These are phyloP conservation scores for Chlamydomonas sp. DNA, from an alignment of 139 green algal species.

Conservation along the genomic window DNA sequence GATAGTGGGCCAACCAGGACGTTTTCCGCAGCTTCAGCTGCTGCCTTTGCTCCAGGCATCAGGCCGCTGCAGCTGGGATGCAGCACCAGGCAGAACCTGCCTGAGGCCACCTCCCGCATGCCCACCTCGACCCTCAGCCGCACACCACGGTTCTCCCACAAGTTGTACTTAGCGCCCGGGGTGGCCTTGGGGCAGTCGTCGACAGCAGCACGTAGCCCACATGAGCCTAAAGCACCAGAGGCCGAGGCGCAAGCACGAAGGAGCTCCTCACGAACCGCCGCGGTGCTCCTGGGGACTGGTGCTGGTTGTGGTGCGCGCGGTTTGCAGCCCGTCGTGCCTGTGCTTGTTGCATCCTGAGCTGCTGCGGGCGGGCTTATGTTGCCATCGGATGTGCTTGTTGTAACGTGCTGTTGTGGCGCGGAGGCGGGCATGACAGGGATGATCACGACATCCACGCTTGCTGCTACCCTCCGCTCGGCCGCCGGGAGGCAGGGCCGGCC, in stretches of 20 bases:
- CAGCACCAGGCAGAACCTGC: slow-evolving; percentile 5
- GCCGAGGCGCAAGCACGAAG: background rate
- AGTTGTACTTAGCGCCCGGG: slow-evolving; percentile 29
- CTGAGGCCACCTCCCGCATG: background rate
- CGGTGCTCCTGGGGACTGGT: background rate
- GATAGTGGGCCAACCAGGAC: too few species aligned
- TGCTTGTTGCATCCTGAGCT: background rate
- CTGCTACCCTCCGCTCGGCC: background rate
- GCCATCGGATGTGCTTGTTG: too few species aligned
- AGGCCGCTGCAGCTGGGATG: slow-evolving; percentile 6
- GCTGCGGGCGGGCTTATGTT: background rate
- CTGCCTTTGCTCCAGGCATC: background rate
- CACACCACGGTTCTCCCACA: slow-evolving; percentile 31
- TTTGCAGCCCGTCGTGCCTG: background rate
- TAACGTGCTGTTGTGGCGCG: background rate
- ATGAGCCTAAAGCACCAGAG: background rate
- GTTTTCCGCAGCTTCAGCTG: background rate
- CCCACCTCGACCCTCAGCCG: slow-evolving; percentile 15
- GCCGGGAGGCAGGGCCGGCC: slow-evolving; percentile 11
- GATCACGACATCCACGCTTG: background rate
- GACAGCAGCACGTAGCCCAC: background rate
- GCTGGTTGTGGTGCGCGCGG: background rate
- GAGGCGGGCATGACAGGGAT: background rate
- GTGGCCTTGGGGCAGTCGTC: slow-evolving; percentile 6
- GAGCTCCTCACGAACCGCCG: background rate